Evolutionary conservation across 2,329 filamentous ascomycete genomes (phyloP), one percentile per base, ranked within the genome.

Genomic region (Myriangium duriaei): DNA sequence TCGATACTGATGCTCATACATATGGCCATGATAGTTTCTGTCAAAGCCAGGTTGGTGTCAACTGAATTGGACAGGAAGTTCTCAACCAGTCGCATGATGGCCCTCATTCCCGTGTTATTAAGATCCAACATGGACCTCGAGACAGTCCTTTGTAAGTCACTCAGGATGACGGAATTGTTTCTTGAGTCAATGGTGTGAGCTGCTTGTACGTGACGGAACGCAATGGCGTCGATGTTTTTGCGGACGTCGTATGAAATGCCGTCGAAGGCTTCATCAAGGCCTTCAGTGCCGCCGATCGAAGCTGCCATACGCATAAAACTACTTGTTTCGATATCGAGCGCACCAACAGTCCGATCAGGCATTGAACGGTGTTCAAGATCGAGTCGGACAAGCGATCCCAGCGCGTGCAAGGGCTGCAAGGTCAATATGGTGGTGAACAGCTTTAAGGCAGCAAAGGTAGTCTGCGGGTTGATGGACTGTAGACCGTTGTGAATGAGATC

Each of bases 1-100:
- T 78, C 76, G 52, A 94, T 79, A 45, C 83, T 81, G 4, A 85
- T 81, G 49, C 91, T 96, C 1, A 82, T 76, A 9, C 82, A 82
- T 29, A 98, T 67, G 47, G 84, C 81, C 17, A 92, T 72, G 30
- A 96, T 67, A 1, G 81, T 73, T 50, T 92, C 83, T 0, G 88
- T 96, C 2, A 95, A 67, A 0, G 81, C 81, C 3, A 98, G 64
- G 49, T 98, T 98, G 2, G 82, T 87, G 49, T 95, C 85, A 2
- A 96, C 77, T 2, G 85, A 79, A 50, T 98, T 98, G 4, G 83
- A 71, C 49, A 95, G 85, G 52, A 96, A 98, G 0, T 71, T 78
- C 31, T 79, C 71, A 9, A 98, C 60, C 5, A 88, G 68, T 30
- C 53, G 55, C n/a, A 68, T 43, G 12, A 78, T 49, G 13, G 66